These are phyloP conservation scores for Hirsutella rhossiliensis DNA, from an alignment of 2,329 filamentous ascomycete species.

Conservation along the genomic window DNA sequence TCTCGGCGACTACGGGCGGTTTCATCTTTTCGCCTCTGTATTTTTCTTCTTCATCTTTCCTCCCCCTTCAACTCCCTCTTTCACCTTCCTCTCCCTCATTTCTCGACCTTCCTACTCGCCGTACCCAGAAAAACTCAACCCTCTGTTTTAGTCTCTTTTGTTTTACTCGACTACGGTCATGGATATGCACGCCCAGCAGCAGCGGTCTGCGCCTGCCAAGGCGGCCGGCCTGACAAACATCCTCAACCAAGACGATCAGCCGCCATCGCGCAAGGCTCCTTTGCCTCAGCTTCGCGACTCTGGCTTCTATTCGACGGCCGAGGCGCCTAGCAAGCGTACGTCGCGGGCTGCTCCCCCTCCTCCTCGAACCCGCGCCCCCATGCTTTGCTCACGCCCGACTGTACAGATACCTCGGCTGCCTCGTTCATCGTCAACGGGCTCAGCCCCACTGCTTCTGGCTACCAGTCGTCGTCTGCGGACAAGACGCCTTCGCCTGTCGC, in stretches of 20 bases:
- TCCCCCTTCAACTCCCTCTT: background rate
- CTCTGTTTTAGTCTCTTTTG: background rate
- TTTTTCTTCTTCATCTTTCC: background rate
- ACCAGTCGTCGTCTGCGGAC: slow-evolving; percentile 39
- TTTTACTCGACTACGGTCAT: slow-evolving; percentile 4
- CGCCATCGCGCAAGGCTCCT: slow-evolving; percentile 13
- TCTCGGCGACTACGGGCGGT: background rate
- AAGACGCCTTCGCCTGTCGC: slow-evolving; percentile 52
- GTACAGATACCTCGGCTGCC: slow-evolving; percentile 24
- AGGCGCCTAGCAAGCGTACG: slow-evolving; percentile 31
- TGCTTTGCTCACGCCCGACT: slow-evolving; percentile 1
- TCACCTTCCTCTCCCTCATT: background rate
- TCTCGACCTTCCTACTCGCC: background rate
- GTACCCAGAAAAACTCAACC: background rate
- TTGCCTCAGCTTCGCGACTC: slow-evolving; percentile 25
- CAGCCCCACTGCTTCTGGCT: slow-evolving; percentile 31
- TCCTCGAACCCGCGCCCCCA: slow-evolving; percentile 1
- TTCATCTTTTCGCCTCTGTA: background rate
- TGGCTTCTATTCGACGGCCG: slow-evolving; percentile 30
- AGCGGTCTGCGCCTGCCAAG: slow-evolving; percentile 13
- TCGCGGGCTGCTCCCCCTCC: slow-evolving; percentile 3
- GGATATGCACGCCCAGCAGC: slow-evolving; percentile 8
- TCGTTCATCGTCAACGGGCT: slow-evolving; percentile 25
- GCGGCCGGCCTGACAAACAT: slow-evolving; percentile 25
- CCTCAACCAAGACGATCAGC: slow-evolving; percentile 22